Base-by-base conservation (phyloP, 805 yeast species). In the Kodamaea kaohsiungensis region DNA sequence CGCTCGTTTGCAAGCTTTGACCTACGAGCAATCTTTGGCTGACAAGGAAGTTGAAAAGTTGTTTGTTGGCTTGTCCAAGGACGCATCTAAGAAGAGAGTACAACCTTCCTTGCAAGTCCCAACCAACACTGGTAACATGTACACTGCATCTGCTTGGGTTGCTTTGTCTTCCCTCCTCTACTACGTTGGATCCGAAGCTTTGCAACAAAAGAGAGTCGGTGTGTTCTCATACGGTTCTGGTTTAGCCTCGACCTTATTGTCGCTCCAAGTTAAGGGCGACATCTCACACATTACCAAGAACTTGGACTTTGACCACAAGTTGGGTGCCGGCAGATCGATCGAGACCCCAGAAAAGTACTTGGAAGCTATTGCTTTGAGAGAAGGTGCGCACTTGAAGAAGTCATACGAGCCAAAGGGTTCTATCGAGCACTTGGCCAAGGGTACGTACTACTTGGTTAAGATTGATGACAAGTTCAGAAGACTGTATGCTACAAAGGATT, bases 191-290 rank as follows among this genome's bases (percentile, higher is more conserved):
- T 80, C 82, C 53, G 95, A 86, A 46, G 75, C 81, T 52, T 81
- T 93, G 63, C 91, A 87, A 72, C 83, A 82, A 64, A 90, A 91
- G 80, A 85, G 97, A 73, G 80, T 95, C 66, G 96, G 97, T 64
- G 70, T 92, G 65, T 95, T 92, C 80, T 95, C 99, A 17, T 95
- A 95, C 73, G 99, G 99, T 62, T 93, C 98, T 13, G 99, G 99
- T 67, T 83, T 95, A 59, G 99, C 99, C 46, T 82, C 98, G 15
- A 84, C 97, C 40, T 78, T 95, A 73, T 89, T 84, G 76, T 87
- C 96, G 45, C 84, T 86, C 60, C 82, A 77, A 58, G 89, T 95
- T 58, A 82, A 79, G 59, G 97, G 96, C 55, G 98, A 95, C 73
- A 78, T 92, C 57, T 75, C 88, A 27, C 62, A 80, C 57, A 87